Conservation (phyloP, 371 early-diverging fungal species). For the Circinella umbellata region DNA sequence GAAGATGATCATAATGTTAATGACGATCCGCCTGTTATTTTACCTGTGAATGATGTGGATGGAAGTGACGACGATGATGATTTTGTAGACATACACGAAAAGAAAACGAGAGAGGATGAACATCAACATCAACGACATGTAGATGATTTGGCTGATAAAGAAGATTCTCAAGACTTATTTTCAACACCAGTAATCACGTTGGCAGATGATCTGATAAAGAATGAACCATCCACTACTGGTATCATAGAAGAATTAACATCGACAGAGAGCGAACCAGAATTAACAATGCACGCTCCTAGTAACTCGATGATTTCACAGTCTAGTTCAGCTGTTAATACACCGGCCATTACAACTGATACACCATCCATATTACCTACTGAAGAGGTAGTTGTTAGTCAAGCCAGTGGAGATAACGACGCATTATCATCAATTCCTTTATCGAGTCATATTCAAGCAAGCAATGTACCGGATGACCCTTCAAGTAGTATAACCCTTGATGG, state of each 20-base stretch:
- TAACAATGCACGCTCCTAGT: neutral
- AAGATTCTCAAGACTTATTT: neutral
- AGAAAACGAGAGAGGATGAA: neutral
- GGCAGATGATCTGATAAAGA: neutral
- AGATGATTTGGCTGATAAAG: neutral
- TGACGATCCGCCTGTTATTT: neutral
- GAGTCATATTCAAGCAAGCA: too few relatives aligned
- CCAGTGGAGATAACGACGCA: neutral
- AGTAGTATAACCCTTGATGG: neutral
- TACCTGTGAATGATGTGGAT: neutral
- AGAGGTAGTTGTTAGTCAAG: too few relatives aligned
- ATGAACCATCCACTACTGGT: neutral
- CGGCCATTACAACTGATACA: neutral
- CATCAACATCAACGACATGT: neutral
- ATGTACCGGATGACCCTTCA: neutral
- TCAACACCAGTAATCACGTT: neutral
- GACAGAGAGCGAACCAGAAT: neutral
- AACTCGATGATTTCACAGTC: neutral
- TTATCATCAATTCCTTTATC: too few relatives aligned
- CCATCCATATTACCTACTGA: neutral
- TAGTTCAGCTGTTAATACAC: neutral
- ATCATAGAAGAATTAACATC: neutral
- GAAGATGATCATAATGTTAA: conserved; percentile 13
- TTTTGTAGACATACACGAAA: too few relatives aligned
- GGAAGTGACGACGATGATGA: neutral